These are phyloP conservation scores for Elsinoe arachidis DNA, from an alignment of 2,329 filamentous ascomycete genomes.

Conservation along the genomic window DNA sequence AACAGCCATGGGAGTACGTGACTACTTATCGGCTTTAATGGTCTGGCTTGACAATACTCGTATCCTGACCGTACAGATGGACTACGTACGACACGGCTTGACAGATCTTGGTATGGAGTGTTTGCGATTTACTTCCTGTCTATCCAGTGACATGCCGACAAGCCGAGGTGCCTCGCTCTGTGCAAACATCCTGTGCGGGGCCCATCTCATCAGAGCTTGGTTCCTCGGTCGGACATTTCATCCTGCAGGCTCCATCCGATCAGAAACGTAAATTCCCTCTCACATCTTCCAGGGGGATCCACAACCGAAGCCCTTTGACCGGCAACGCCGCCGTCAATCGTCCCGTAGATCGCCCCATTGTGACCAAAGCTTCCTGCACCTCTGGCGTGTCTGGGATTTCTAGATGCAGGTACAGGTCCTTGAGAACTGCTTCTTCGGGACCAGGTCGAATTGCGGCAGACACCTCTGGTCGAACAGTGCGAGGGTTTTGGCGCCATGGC, in stretches of 20 bases:
- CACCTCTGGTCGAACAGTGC: neutral
- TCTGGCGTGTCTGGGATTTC: neutral
- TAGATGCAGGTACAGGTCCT: neutral
- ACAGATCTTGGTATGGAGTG: neutral
- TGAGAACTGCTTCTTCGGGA: neutral
- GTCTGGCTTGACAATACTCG: neutral
- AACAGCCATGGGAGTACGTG: neutral
- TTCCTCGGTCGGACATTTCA: neutral
- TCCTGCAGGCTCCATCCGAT: neutral
- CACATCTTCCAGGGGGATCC: neutral
- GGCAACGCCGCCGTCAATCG: neutral
- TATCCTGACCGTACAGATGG: neutral
- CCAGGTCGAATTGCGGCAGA: neutral
- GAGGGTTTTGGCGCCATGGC: slow-evolving; percentile 2
- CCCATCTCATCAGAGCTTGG: neutral
- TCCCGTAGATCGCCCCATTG: neutral
- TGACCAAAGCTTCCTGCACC: neutral
- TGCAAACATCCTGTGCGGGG: neutral
- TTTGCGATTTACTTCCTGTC: neutral
- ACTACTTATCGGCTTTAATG: neutral
- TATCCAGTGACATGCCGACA: neutral
- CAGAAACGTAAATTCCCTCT: neutral
- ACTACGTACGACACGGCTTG: neutral
- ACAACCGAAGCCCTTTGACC: neutral
- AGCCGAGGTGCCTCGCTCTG: neutral